These are phyloP conservation scores for Penicillium daleae DNA, from an alignment of 495 filamentous ascomycete genomes.

Conservation along the genomic window DNA sequence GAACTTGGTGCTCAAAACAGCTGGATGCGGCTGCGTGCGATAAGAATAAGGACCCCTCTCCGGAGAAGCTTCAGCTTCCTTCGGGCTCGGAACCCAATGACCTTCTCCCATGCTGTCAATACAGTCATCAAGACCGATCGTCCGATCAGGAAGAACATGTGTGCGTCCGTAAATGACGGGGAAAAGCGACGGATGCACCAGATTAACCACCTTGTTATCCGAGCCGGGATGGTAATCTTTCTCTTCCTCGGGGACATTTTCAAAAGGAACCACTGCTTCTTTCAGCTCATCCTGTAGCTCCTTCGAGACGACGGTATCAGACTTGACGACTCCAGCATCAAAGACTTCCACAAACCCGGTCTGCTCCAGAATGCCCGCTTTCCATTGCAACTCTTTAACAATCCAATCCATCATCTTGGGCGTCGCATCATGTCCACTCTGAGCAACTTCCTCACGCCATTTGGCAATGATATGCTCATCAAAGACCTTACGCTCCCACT, in stretches of 20 bases:
- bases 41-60: background rate
- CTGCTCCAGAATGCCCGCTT: conserved; percentile 34
- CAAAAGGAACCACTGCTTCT: conserved; percentile 38
- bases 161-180: conserved; percentile 60
- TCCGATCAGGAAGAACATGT: conserved; percentile 43
- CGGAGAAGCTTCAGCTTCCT: background rate
- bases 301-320: conserved; percentile 37
- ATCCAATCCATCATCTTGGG: conserved; percentile 55
- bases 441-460: conserved; percentile 43
- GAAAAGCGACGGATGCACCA: conserved; percentile 65
- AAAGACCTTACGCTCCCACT: conserved; percentile 49
- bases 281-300: conserved; percentile 31
- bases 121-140: conserved; percentile 48
- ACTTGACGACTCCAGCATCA: conserved; percentile 40
- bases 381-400: conserved; percentile 55
- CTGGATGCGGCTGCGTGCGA: background rate
- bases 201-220: conserved; percentile 57
- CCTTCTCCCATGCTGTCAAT: conserved; percentile 45
- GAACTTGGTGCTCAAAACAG: conserved; percentile 38
- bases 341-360: conserved; percentile 37
- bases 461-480: conserved; percentile 45
- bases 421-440: conserved; percentile 38
- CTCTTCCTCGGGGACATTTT: conserved; percentile 45
- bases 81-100: conserved; percentile 22
- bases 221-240: conserved; percentile 66